Percentiles rank a stretch among this genome's conserved stretches.
Conservation (phyloP, 768 basidiomycete genomes). For the Exidia glandulosa region DNA sequence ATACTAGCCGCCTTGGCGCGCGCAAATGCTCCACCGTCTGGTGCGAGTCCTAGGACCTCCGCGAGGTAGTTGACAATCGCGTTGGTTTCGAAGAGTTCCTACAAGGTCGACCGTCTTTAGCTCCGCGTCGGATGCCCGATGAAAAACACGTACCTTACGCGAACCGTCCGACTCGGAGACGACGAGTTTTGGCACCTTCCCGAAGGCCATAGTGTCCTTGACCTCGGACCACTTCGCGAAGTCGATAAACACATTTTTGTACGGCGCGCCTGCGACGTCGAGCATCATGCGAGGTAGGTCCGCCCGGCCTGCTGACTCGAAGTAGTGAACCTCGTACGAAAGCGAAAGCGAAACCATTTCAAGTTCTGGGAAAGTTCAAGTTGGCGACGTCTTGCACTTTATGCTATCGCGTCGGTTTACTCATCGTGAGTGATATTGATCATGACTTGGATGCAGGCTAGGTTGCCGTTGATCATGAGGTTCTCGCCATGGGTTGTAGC, state of each 20-base stretch:
- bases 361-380: background rate
- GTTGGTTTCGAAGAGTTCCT: background rate
- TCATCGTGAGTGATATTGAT: too few relatives aligned
- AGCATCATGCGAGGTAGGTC: background rate
- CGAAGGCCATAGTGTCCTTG: background rate
- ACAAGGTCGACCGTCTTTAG: background rate
- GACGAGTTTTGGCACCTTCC: background rate
- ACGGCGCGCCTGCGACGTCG: background rate
- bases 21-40: background rate
- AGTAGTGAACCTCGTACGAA: background rate
- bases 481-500: too few relatives aligned
- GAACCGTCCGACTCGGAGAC: background rate
- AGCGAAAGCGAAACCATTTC: background rate
- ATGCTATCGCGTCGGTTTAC: too few relatives aligned
- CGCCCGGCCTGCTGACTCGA: background rate
- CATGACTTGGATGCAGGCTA: too few relatives aligned
- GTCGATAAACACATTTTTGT: background rate
- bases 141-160: background rate
- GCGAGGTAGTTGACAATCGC: background rate
- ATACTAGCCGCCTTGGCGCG: background rate
- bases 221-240: background rate
- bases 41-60: background rate
- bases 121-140: background rate
- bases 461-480: too few relatives aligned
- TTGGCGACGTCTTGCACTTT: background rate